A percentile compares a stretch with the other conserved stretches of the same genome.
phyloP scores from a whole-genome alignment of 164 flowering plant species.

The Umbellularia californica region DNA sequence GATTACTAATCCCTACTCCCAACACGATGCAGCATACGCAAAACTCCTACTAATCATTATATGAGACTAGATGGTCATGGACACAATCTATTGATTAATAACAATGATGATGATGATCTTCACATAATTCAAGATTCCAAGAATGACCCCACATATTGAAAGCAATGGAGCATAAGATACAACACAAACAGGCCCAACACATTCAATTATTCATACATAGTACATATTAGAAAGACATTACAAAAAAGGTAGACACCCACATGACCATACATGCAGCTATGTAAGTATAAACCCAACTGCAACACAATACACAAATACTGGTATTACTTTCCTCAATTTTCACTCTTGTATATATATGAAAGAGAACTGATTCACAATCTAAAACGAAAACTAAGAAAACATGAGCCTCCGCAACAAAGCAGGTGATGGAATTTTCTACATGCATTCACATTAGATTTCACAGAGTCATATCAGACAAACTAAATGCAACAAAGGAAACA shows the following conservation, averaged over 20 bases:
- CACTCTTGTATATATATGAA: background rate
- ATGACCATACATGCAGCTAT: too few relatives aligned
- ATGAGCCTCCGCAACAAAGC: background rate
- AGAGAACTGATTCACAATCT: background rate
- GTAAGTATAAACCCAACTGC: background rate
- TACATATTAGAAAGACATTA: too few relatives aligned
- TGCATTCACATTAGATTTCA: background rate
- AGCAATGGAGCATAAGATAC: background rate
- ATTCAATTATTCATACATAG: too few relatives aligned
- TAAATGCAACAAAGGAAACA: background rate
- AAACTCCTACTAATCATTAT: background rate
- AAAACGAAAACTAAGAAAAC: too few relatives aligned
- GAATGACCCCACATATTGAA: background rate
- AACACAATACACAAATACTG: background rate
- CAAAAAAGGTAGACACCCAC: too few relatives aligned
- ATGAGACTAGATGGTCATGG: background rate
- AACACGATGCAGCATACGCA: background rate
- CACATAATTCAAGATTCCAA: background rate
- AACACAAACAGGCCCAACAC: background rate
- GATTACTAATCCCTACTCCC: background rate
- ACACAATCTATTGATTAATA: background rate
- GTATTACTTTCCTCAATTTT: background rate
- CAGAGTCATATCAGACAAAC: background rate
- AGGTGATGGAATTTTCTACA: background rate
- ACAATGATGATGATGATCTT: too few relatives aligned